Evolutionary conservation across 108 stramenopile genomes (phyloP), one percentile per base, ranked within the genome.

Genomic region (Bacterosira constricta): DNA sequence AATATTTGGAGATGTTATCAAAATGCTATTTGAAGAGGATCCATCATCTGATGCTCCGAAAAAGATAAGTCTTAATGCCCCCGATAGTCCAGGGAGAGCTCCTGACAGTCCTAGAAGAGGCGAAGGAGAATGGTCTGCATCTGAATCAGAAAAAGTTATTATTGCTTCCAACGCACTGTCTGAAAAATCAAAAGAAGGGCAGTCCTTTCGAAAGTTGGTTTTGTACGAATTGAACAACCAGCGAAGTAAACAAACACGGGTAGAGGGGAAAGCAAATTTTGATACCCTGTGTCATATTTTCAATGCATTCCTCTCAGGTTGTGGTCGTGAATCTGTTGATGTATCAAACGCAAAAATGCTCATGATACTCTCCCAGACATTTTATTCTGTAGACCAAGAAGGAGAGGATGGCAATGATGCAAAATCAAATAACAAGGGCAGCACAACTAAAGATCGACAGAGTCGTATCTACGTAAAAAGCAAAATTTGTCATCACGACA

Each of bases 301-400:
- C 31, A 8, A 69, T 52, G 68, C 88, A 15, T 82, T 92, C 46
- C 63, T 92, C 3, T 65, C 78, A 17, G 88, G 91, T 26, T 89
- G 91, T 39, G 86, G 63, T 30, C 51, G 73, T 39, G 84, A 82
- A 44, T 63, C 76, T 9, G 59, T 73, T 25, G 87, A 86, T 49
- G 78, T 88, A 13, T 75, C 87, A 15, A 86, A 79, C 49, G 86
- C 88, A 2, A 89, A 88, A 70, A 83, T 92, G 87, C 59, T 71
- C 6, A 92, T 92, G 87, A 88, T 86, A 75, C 83, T 92, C 0
- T 67, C 83, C 8, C 84, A 88, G 52, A 87, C 84, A 23, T 92
- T 89, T 63, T 89, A 75, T 38, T 59, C 79, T 27, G 39, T 58
- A 6, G 63, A 69, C 5, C 49, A 61, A 15, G 62, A 35, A 9